Evolutionary conservation across 129 eudicot species (phyloP).

Genomic region (Saussurea involucrata): DNA sequence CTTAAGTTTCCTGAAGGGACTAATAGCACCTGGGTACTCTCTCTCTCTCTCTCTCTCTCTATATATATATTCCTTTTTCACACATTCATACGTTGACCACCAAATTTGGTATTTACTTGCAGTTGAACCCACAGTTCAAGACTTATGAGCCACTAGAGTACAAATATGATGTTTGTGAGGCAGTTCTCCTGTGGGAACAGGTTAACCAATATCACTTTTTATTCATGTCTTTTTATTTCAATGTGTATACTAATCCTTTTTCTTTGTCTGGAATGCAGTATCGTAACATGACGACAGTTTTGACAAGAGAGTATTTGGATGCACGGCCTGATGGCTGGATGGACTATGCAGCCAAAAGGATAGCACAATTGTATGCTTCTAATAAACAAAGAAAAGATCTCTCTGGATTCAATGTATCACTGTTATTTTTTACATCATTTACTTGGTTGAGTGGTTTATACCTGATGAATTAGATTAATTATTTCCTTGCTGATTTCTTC

Average conservation of each 20-base stretch:
- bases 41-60: slow-evolving; percentile 5
- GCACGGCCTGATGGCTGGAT: slow-evolving; percentile 99
- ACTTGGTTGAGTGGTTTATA: neutral
- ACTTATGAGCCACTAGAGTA: slow-evolving; percentile 88
- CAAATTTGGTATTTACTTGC: slow-evolving; percentile 12
- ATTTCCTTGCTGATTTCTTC: slow-evolving; percentile 8
- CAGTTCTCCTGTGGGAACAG: slow-evolving; percentile 95
- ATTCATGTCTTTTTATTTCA: neutral
- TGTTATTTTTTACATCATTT: slow-evolving; percentile 1
- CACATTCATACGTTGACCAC: slow-evolving; percentile 3
- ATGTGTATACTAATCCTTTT: slow-evolving; percentile 16
- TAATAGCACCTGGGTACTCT: slow-evolving; percentile 84
- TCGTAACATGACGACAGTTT: slow-evolving; percentile 94
- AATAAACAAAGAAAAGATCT: neutral
- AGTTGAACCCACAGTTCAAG: slow-evolving; percentile 86
- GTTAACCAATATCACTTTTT: slow-evolving; percentile 28
- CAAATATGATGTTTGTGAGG: slow-evolving; percentile 86
- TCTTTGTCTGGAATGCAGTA: slow-evolving; percentile 67
- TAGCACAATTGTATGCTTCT: slow-evolving; percentile 79
- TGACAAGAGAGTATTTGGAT: slow-evolving; percentile 96
- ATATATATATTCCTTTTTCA: neutral
- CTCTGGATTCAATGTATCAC: neutral
- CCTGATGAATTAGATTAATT: neutral
- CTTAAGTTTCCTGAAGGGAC: slow-evolving; percentile 96
- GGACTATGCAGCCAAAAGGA: slow-evolving; percentile 93